Percentiles rank a stretch among this genome's conserved stretches.
These are phyloP conservation scores for Hevea brasiliensis DNA, from an alignment of 345 rosid species.

Conservation along the genomic window DNA sequence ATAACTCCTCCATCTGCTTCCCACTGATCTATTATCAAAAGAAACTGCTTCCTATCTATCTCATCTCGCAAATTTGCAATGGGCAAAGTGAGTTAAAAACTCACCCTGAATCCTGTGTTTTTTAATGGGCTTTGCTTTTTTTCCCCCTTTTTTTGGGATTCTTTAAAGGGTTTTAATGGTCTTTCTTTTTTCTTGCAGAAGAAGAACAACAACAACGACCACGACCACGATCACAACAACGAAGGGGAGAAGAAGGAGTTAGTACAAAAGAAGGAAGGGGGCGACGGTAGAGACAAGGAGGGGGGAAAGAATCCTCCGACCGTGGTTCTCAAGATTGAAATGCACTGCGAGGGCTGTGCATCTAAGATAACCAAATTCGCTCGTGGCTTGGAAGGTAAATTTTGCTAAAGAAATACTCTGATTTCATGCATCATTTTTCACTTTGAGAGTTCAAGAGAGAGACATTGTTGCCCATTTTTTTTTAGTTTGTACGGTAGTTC, in stretches of 20 bases:
- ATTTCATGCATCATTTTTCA: no score
- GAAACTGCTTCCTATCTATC: background rate
- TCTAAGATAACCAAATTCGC: slow-evolving; percentile 47
- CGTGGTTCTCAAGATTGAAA: slow-evolving; percentile 67
- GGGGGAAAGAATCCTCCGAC: slow-evolving; percentile 28
- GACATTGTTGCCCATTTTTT: no score
- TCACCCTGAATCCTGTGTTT: no score
- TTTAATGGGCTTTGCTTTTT: background rate
- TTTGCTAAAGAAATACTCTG: no score
- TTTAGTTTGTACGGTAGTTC: background rate
- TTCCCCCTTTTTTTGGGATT: background rate
- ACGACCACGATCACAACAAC: background rate
- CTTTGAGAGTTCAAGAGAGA: no score
- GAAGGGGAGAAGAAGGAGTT: slow-evolving; percentile 1
- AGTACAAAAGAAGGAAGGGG: slow-evolving; percentile 19
- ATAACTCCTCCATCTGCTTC: background rate
- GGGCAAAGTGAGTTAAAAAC: background rate
- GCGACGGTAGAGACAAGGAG: slow-evolving; percentile 23
- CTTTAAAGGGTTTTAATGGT: background rate
- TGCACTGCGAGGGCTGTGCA: slow-evolving; percentile 88
- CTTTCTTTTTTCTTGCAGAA: slow-evolving; percentile 10
- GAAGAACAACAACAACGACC: slow-evolving; percentile 21
- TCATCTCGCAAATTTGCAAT: background rate
- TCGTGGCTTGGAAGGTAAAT: slow-evolving; percentile 50
- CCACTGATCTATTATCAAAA: background rate